Percentiles rank a stretch among this genome's conserved stretches.
Evolutionary conservation across 371 early-diverging fungal species (phyloP).

Genomic region (Mortierella polycephala): DNA sequence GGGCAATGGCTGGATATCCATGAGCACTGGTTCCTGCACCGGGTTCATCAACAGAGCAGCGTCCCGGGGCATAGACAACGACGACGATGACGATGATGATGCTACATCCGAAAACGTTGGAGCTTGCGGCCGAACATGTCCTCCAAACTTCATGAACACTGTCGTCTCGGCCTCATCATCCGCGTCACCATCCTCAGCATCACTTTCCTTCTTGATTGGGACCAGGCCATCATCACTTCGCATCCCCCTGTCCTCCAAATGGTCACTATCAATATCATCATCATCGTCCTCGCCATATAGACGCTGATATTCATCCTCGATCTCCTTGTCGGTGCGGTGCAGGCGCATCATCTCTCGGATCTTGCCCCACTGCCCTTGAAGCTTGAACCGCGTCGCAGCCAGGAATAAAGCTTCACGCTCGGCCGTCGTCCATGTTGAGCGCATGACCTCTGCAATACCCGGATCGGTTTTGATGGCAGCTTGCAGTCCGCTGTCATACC

Average conservation of each 20-base stretch:
- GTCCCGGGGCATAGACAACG: background rate
- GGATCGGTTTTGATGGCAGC: conserved; percentile 13
- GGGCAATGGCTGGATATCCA: conserved; percentile 15
- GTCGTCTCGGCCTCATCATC: conserved; percentile 36
- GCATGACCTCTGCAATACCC: conserved; percentile 12
- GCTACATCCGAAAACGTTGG: background rate
- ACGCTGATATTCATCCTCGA: conserved; percentile 33
- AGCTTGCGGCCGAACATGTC: background rate
- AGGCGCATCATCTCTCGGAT: conserved; percentile 37
- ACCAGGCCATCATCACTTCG: conserved; percentile 3
- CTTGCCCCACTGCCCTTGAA: conserved; percentile 41
- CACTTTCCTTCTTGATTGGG: conserved; percentile 23
- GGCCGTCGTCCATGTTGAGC: conserved; percentile 27
- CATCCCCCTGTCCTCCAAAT: background rate
- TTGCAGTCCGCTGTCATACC: background rate
- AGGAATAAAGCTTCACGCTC: conserved; percentile 41
- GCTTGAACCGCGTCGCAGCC: conserved; percentile 29
- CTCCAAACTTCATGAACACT: conserved; percentile 16
- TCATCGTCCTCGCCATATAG: conserved; percentile 31
- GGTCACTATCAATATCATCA: conserved; percentile 12
- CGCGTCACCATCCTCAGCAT: conserved; percentile 28
- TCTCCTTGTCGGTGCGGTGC: conserved; percentile 41
- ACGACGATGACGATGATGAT: background rate
- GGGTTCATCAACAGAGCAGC: background rate
- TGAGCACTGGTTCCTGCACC: background rate